Conservation (phyloP, 345 rosid genomes). For the Eucalyptus caleyi region DNA sequence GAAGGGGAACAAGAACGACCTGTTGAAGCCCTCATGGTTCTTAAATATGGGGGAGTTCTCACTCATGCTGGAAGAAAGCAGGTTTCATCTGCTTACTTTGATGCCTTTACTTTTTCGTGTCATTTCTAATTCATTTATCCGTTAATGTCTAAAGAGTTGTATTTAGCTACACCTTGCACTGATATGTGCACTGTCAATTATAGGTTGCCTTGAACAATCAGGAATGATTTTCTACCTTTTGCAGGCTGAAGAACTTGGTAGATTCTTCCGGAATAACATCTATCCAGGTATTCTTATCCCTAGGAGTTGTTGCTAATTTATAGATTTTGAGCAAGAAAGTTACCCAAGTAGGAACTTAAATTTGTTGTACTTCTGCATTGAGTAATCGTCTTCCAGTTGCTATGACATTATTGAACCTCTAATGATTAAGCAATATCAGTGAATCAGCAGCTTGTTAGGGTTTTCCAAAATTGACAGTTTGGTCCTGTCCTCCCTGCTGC, state of each 20-base stretch:
- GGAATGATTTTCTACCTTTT: not conserved
- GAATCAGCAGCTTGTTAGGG: not conserved
- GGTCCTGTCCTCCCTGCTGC: not conserved
- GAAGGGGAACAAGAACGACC: conserved; percentile 98
- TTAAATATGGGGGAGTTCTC: conserved; percentile 98
- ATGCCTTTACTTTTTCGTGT: not conserved
- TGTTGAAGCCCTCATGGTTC: conserved; percentile 94
- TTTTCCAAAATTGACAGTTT: not conserved
- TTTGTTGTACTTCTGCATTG: not conserved
- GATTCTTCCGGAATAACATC: conserved; percentile 95
- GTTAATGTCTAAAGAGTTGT: not conserved
- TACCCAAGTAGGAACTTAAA: not conserved
- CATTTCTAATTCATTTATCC: not conserved
- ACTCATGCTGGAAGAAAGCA: conserved; percentile 99
- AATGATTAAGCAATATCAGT: not conserved
- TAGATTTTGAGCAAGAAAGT: not conserved
- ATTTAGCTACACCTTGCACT: not conserved
- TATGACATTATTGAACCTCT: not conserved
- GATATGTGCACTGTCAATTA: not conserved
- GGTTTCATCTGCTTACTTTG: conserved; percentile 21
- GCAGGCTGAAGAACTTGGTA: conserved; percentile 99
- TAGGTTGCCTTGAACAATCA: not conserved
- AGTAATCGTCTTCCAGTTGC: not conserved
- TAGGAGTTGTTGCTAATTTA: not conserved
- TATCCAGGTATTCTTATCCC: conserved; percentile 69